These are phyloP conservation scores for Combretum micranthum DNA, from an alignment of 345 rosid genomes.

Conservation along the genomic window DNA sequence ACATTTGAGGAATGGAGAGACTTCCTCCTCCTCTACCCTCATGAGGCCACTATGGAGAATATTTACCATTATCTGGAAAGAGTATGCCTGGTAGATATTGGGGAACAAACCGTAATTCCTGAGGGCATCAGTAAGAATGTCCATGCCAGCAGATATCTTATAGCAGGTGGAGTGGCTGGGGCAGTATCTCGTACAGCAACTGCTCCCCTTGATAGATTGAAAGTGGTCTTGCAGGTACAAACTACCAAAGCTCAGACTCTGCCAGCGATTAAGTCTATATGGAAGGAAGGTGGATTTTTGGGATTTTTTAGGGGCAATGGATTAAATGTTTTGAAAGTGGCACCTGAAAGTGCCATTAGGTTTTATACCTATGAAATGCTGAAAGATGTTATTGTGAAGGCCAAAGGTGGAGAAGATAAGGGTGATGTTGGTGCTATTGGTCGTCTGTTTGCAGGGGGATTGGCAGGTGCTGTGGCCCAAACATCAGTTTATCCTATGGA, in stretches of 20 bases:
- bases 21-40: constrained; percentile 82
- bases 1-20: constrained; percentile 96
- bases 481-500: constrained; percentile 80
- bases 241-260: constrained; percentile 48
- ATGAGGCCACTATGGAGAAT: constrained; percentile 91
- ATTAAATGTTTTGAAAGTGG: constrained; percentile 77
- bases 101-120: constrained; percentile 82
- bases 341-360: constrained; percentile 88
- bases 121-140: constrained; percentile 78
- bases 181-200: constrained; percentile 86
- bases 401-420: constrained; percentile 42
- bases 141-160: constrained; percentile 65
- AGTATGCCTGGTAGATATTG: constrained; percentile 81
- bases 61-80: constrained; percentile 85
- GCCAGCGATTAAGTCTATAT: constrained; percentile 63
- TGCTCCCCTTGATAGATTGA: constrained; percentile 86
- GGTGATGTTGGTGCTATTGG: constrained; percentile 51
- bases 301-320: constrained; percentile 84
- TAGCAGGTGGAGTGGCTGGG: constrained; percentile 91
- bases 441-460: constrained; percentile 74
- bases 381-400: constrained; percentile 46
- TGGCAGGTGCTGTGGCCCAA: constrained; percentile 94
- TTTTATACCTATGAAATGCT: constrained; percentile 73
- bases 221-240: constrained; percentile 80
- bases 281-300: constrained; percentile 49